phyloP scores from a whole-genome alignment of 345 rosid species.

The Euphorbia pulcherrima region DNA sequence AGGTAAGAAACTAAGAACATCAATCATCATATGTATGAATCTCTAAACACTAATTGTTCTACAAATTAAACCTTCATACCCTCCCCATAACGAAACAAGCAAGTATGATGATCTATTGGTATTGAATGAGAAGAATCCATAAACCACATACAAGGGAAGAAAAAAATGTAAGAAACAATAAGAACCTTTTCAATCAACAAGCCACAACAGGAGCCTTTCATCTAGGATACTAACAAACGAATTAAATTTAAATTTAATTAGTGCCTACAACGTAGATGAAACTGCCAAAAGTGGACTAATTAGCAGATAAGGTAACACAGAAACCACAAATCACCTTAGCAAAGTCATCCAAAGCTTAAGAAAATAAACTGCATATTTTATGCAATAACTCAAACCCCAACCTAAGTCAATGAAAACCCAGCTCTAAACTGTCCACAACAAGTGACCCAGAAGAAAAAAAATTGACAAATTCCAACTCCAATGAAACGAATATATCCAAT shows the following conservation, averaged over 20 bases:
- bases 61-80: not conserved
- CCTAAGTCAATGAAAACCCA: conserved; percentile 3
- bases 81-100: not conserved
- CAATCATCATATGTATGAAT: not conserved
- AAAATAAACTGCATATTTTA: not conserved
- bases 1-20: not conserved
- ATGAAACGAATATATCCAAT: not conserved
- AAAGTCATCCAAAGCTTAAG: not conserved
- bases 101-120: no score
- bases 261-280: not conserved
- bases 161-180: not conserved
- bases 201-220: not conserved
- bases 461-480: not conserved
- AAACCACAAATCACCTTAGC: no score
- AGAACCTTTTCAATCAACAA: not conserved
- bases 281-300: not conserved
- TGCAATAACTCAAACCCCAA: not conserved
- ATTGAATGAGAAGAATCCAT: not conserved
- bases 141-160: not conserved
- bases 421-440: not conserved
- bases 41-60: not conserved
- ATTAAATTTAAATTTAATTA: not conserved
- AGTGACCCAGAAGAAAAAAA: not conserved
- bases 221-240: not conserved
- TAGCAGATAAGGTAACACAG: not conserved